Base-by-base conservation (phyloP, 495 filamentous ascomycete species). In the Extremus antarcticus region DNA sequence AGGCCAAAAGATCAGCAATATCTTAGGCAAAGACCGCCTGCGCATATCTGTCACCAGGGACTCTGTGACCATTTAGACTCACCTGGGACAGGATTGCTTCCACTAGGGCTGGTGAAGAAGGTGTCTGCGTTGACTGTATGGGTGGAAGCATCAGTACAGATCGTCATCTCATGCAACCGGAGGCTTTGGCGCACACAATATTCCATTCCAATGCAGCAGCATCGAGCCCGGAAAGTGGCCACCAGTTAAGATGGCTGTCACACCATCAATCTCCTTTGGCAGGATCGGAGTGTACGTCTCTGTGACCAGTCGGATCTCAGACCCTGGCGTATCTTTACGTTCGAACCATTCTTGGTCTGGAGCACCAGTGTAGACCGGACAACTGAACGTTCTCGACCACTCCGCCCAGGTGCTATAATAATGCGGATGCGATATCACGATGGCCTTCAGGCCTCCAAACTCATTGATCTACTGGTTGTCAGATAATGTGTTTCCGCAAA, bases 101-200 rank as follows among this genome's bases (percentile, higher is more conserved):
- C 43, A 19, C 43, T 46, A 0, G 84, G 85, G 1, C 79, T 79
- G 13, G 78, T 82, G 25, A 81, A 70, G 25, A 88, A 68, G 2
- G 83, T 83, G 63, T 89, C 85, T 15, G 85, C 84, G 55, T 86
- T 74, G 40, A 87, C n/a, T n/a, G n/a, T n/a, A n/a, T n/a, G n/a
- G n/a, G n/a, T n/a, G n/a, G n/a, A n/a, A n/a, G n/a, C n/a, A n/a
- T n/a, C n/a, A n/a, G n/a, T n/a, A n/a, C n/a, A n/a, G n/a, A n/a
- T n/a, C n/a, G n/a, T n/a, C n/a, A n/a, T n/a, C n/a, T n/a, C n/a
- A n/a, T n/a, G n/a, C n/a, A n/a, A n/a, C n/a, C n/a, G n/a, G n/a
- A n/a, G n/a, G n/a, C n/a, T n/a, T n/a, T n/a, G n/a, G n/a, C n/a
- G n/a, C n/a, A n/a, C n/a, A 72, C 21, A 89, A 66, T 50, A 69